Conservation (phyloP, 2,329 filamentous ascomycete genomes). For the Pezicula neosporulosa region DNA sequence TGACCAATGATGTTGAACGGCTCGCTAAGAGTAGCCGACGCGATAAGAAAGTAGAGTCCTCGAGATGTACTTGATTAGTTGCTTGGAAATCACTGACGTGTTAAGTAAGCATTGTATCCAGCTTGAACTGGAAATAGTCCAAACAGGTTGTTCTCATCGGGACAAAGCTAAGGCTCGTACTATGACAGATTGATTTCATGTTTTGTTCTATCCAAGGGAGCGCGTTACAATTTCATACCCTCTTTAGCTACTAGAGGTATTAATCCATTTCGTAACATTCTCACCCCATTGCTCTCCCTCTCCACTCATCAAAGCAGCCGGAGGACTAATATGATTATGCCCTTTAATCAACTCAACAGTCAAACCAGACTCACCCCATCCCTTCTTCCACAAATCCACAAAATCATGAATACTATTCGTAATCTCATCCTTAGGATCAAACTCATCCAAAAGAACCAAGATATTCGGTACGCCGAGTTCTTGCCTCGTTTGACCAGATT, state of each 20-base stretch:
- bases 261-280: slow-evolving; percentile 24
- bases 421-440: slow-evolving; percentile 27
- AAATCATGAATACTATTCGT: slow-evolving; percentile 20
- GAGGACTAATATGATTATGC: slow-evolving; percentile 29
- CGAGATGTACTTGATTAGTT: too few species aligned
- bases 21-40: too few species aligned
- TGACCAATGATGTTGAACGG: too few species aligned
- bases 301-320: slow-evolving; percentile 20
- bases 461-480: slow-evolving; percentile 17
- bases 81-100: too few species aligned
- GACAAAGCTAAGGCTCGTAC: too few species aligned
- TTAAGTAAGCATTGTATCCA: too few species aligned
- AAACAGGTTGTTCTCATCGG: too few species aligned
- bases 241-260: not conserved
- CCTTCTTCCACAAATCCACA: slow-evolving; percentile 17
- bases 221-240: too few species aligned
- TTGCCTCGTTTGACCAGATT: slow-evolving; percentile 13
- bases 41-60: too few species aligned
- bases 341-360: slow-evolving; percentile 15
- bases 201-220: too few species aligned
- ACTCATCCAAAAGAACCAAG: slow-evolving; percentile 20
- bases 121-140: too few species aligned
- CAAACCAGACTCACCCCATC: slow-evolving; percentile 18
- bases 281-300: slow-evolving; percentile 26
- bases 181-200: too few species aligned